These are phyloP conservation scores for Cystofilobasidium macerans DNA, from an alignment of 768 basidiomycete species.

Conservation along the genomic window DNA sequence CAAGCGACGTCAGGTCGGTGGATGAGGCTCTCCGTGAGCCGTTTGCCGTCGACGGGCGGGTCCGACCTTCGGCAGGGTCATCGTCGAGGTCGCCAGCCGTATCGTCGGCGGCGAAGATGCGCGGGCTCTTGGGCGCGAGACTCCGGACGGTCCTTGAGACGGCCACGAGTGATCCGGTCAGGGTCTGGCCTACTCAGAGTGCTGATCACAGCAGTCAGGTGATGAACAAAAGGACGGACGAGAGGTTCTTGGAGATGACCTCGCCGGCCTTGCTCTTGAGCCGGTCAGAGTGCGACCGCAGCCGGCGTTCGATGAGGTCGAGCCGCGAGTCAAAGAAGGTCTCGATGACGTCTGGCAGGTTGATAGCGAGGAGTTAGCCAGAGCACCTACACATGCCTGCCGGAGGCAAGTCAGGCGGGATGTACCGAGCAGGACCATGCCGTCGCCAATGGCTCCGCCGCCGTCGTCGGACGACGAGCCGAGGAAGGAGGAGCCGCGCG, in stretches of 20 bases:
- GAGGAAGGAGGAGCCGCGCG: background rate
- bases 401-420: background rate
- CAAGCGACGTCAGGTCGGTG: background rate
- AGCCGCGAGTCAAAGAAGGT: slow-evolving; percentile 53
- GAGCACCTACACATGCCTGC: background rate
- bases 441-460: background rate
- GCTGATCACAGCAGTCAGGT: background rate
- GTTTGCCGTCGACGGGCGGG: too few species aligned
- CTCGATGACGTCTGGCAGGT: background rate
- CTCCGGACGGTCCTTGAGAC: background rate
- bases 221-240: background rate
- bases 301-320: slow-evolving; percentile 51
- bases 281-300: slow-evolving; percentile 75
- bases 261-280: slow-evolving; percentile 73
- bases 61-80: too few species aligned
- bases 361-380: background rate
- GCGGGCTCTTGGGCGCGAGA: slow-evolving; percentile 19
- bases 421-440: background rate
- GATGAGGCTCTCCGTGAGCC: background rate
- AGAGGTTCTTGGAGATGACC: slow-evolving; percentile 52
- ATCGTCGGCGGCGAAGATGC: slow-evolving; percentile 16
- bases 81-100: background rate
- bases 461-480: too few species aligned
- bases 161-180: background rate
- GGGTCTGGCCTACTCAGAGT: too few species aligned